phyloP scores from a whole-genome alignment of 495 filamentous ascomycete genomes.

The Saxophila tyrrhenica region DNA sequence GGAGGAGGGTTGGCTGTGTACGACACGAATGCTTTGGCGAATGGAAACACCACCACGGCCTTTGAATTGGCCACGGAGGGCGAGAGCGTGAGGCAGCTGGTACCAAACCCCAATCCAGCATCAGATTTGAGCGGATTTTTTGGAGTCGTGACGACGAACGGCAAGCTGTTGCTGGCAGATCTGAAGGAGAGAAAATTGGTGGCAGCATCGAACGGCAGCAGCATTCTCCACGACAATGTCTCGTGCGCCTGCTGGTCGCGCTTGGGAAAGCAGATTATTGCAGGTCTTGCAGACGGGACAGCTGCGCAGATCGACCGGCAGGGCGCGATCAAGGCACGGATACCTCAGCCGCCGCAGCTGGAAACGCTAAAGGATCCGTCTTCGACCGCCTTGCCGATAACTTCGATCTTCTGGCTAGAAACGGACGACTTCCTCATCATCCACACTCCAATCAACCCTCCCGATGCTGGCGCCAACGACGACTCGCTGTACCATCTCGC shows the following conservation, averaged over 20 bases:
- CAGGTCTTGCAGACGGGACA: constrained; percentile 72
- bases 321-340: constrained; percentile 59
- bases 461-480: constrained; percentile 27
- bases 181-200: constrained; percentile 53
- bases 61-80: constrained; percentile 71
- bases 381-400: constrained; percentile 1
- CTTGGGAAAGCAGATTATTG: constrained; percentile 84
- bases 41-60: constrained; percentile 51
- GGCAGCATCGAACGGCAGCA: constrained; percentile 47
- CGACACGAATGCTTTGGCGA: constrained; percentile 51
- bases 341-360: constrained; percentile 65
- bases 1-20: constrained; percentile 79
- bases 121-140: constrained; percentile 44
- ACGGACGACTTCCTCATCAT: constrained; percentile 73
- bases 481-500: constrained; percentile 65
- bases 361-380: neutral
- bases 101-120: constrained; percentile 68
- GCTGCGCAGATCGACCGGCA: constrained; percentile 73
- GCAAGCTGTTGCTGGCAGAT: constrained; percentile 74
- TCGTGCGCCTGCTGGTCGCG: constrained; percentile 86
- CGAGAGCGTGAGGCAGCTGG: constrained; percentile 57
- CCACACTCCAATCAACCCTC: constrained; percentile 49
- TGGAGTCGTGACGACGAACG: constrained; percentile 67
- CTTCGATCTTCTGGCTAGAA: constrained; percentile 72
- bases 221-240: constrained; percentile 58